Conservation (phyloP, 768 basidiomycete species). For the Boletus rufocinnamomeus region DNA sequence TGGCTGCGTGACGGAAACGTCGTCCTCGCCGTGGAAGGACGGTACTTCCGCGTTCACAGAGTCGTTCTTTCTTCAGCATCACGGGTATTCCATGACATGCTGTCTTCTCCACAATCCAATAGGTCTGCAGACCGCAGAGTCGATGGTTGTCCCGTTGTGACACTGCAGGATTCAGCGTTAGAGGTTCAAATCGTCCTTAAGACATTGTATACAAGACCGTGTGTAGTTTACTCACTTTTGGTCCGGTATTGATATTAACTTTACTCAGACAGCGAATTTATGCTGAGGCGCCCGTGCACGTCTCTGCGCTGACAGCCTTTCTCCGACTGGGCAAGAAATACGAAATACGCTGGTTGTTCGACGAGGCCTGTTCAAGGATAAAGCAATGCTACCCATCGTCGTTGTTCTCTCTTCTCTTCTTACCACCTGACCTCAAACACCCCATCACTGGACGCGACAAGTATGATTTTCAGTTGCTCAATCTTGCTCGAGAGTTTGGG, state of each 20-base stretch:
- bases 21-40: slow-evolving; percentile 25
- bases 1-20: slow-evolving; percentile 29
- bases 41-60: slow-evolving; percentile 25
- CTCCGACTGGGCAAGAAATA: slow-evolving; percentile 29
- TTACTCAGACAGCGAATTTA: slow-evolving; percentile 25
- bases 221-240: slow-evolving; percentile 11
- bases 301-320: slow-evolving; percentile 25
- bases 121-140: slow-evolving; percentile 16
- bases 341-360: slow-evolving; percentile 26
- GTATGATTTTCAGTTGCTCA: slow-evolving; percentile 30
- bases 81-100: slow-evolving; percentile 23
- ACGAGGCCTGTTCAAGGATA: slow-evolving; percentile 25
- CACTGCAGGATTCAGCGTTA: slow-evolving; percentile 19
- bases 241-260: slow-evolving; percentile 7
- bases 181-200: slow-evolving; percentile 31
- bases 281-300: slow-evolving; percentile 18
- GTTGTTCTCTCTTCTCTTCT: slow-evolving; percentile 27
- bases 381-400: slow-evolving; percentile 28
- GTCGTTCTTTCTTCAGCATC: slow-evolving; percentile 27
- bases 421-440: slow-evolving; percentile 23
- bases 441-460: slow-evolving; percentile 27
- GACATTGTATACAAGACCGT: slow-evolving; percentile 26
- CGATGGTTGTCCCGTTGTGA: slow-evolving; percentile 29
- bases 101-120: slow-evolving; percentile 13
- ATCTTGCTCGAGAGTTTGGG: slow-evolving; percentile 26